Conservation (phyloP, 2,329 filamentous ascomycete genomes). For the Tolypocladium pustulatum region DNA sequence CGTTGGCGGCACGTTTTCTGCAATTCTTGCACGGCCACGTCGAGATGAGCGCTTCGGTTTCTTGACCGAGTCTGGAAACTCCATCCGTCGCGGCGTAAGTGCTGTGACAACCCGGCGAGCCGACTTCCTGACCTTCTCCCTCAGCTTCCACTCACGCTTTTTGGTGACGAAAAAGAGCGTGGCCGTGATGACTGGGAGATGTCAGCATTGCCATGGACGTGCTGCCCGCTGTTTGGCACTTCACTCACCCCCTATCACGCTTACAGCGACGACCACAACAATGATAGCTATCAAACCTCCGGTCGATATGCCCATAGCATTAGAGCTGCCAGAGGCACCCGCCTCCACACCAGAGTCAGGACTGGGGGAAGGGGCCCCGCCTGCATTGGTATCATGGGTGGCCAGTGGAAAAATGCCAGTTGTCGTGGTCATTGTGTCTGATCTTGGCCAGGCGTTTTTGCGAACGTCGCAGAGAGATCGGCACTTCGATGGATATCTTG, state of each 20-base stretch:
- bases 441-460: background rate
- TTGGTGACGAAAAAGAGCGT: conserved; percentile 71
- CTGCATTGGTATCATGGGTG: conserved; percentile 25
- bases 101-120: conserved; percentile 50
- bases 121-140: conserved; percentile 60
- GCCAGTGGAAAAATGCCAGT: conserved; percentile 30
- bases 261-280: conserved; percentile 56
- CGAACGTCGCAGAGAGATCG: background rate
- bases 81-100: conserved; percentile 49
- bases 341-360: conserved; percentile 37
- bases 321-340: conserved; percentile 53
- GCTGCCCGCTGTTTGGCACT: background rate
- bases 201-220: conserved; percentile 5
- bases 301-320: conserved; percentile 51
- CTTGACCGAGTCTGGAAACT: conserved; percentile 50
- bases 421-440: conserved; percentile 27
- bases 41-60: conserved; percentile 19
- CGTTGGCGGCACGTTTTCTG: conserved; percentile 48
- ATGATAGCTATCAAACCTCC: conserved; percentile 67
- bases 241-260: conserved; percentile 57
- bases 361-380: conserved; percentile 23
- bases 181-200: conserved; percentile 45
- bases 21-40: conserved; percentile 32
- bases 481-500: background rate
- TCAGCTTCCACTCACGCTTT: conserved; percentile 74